These are phyloP conservation scores for Peronosclerospora sorghi DNA, from an alignment of 352 stramenopile genomes.

Conservation along the genomic window DNA sequence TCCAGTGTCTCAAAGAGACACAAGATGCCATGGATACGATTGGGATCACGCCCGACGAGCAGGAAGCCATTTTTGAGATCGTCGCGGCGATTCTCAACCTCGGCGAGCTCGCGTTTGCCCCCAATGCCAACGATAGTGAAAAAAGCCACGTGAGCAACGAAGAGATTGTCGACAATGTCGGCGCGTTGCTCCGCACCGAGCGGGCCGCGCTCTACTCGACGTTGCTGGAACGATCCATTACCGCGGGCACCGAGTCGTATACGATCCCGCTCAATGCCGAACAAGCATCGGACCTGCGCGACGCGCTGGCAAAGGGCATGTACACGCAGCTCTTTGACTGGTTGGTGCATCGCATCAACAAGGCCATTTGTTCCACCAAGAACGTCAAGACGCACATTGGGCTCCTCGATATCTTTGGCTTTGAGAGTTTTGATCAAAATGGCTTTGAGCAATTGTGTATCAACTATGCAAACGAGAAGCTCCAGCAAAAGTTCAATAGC, in stretches of 20 bases:
- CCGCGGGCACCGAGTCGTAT: slow-evolving; percentile 88
- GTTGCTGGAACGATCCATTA: slow-evolving; percentile 86
- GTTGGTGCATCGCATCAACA: slow-evolving; percentile 87
- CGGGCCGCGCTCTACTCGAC: slow-evolving; percentile 73
- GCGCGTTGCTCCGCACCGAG: slow-evolving; percentile 46
- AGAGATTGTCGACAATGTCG: slow-evolving; percentile 44
- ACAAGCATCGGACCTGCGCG: slow-evolving; percentile 85
- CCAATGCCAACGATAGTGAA: slow-evolving; percentile 30
- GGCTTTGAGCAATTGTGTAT: slow-evolving; percentile 88
- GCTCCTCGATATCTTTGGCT: slow-evolving; percentile 94
- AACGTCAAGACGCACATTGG: slow-evolving; percentile 81
- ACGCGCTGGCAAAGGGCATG: slow-evolving; percentile 93
- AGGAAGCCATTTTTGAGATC: slow-evolving; percentile 89
- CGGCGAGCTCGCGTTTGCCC: slow-evolving; percentile 90
- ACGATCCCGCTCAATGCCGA: slow-evolving; percentile 83
- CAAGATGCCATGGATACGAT: slow-evolving; percentile 85
- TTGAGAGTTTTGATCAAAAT: slow-evolving; percentile 88
- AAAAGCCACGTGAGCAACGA: slow-evolving; percentile 48
- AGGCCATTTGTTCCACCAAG: slow-evolving; percentile 63
- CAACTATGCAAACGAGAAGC: slow-evolving; percentile 88
- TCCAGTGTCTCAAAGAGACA: slow-evolving; percentile 68
- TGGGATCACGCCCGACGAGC: slow-evolving; percentile 78
- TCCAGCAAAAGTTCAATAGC: slow-evolving; percentile 87
- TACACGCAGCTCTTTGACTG: slow-evolving; percentile 95
- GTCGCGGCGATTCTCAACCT: slow-evolving; percentile 95